Conservation (phyloP, 2,329 filamentous ascomycete genomes). For the Claviceps maximensis region DNA sequence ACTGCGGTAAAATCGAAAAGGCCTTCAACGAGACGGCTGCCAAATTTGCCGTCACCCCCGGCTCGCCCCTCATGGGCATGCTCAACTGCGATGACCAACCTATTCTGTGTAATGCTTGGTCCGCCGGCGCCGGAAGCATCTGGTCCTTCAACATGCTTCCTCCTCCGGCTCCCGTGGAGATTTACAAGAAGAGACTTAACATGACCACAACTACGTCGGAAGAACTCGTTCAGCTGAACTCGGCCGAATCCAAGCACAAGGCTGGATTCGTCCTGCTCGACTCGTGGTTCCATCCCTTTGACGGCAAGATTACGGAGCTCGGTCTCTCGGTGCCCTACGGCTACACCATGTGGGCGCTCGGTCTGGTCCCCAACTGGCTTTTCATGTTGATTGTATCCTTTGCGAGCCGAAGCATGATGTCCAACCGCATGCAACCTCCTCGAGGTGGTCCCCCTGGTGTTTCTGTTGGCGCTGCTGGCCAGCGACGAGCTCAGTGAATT, state of each 20-base stretch:
- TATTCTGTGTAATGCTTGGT: conserved; percentile 65
- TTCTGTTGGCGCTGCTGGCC: conserved; percentile 3
- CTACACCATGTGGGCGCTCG: conserved; percentile 54
- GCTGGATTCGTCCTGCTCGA: conserved; percentile 38
- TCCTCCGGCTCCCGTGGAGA: conserved; percentile 46
- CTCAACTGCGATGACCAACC: conserved; percentile 64
- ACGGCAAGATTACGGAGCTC: conserved; percentile 51
- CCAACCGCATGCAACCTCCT: conserved; percentile 19
- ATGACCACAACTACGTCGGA: conserved; percentile 52
- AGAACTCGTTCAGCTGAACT: conserved; percentile 47
- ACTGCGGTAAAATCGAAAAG: conserved; percentile 49
- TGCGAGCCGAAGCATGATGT: conserved; percentile 60
- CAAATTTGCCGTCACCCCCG: conserved; percentile 47
- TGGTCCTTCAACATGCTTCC: conserved; percentile 58
- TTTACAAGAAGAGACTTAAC: conserved; percentile 56
- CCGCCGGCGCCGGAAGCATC: conserved; percentile 47
- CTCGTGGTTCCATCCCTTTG: conserved; percentile 64
- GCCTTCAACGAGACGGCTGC: conserved; percentile 54
- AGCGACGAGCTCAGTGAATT: conserved; percentile 2
- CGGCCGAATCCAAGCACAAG: conserved; percentile 37
- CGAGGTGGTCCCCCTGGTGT: conserved; percentile 7
- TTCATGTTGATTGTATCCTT: conserved; percentile 68
- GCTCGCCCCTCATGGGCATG: conserved; percentile 52
- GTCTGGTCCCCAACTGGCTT: conserved; percentile 57
- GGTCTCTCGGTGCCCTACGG: conserved; percentile 50